phyloP scores from a whole-genome alignment of 768 basidiomycete species.

The Cystobasidium ongulense region DNA sequence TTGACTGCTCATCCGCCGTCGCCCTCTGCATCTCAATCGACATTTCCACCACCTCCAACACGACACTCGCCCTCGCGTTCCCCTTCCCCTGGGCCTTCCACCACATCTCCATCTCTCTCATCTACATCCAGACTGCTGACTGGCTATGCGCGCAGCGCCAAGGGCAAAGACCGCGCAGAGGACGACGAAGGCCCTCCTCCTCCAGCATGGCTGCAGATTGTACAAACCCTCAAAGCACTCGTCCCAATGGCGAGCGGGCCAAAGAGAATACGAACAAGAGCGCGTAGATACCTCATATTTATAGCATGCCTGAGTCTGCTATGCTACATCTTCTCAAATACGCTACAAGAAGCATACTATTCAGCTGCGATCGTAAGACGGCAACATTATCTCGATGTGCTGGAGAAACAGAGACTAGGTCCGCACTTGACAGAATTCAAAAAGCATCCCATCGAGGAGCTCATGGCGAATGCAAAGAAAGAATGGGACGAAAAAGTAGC shows the following conservation, averaged over 20 bases:
- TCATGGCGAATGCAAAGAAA: slow-evolving; percentile 30
- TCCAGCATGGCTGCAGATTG: not conserved
- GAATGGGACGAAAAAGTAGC: slow-evolving; percentile 27
- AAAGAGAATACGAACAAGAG: slow-evolving; percentile 20
- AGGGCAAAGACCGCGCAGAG: not conserved
- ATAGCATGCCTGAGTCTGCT: slow-evolving; percentile 2
- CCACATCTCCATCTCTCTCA: not conserved
- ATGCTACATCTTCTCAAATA: slow-evolving; percentile 24
- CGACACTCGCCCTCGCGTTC: not conserved
- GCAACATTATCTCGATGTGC: not conserved
- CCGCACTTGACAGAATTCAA: slow-evolving; percentile 27
- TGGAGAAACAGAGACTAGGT: slow-evolving; percentile 16
- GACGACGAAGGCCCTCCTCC: not conserved
- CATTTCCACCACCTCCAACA: not conserved
- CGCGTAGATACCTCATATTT: slow-evolving; percentile 13
- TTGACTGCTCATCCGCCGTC: not conserved
- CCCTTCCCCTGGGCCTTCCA: not conserved
- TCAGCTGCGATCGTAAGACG: slow-evolving; percentile 6
- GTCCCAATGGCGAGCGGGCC: not conserved
- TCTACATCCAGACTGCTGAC: not conserved
- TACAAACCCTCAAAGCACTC: not conserved
- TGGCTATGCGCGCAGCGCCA: not conserved
- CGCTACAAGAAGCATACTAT: slow-evolving; percentile 21
- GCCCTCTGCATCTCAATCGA: not conserved
- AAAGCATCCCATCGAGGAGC: slow-evolving; percentile 17